These are phyloP conservation scores for Chrysanthemum seticuspe DNA, from an alignment of 129 eudicot genomes.

Conservation along the genomic window DNA sequence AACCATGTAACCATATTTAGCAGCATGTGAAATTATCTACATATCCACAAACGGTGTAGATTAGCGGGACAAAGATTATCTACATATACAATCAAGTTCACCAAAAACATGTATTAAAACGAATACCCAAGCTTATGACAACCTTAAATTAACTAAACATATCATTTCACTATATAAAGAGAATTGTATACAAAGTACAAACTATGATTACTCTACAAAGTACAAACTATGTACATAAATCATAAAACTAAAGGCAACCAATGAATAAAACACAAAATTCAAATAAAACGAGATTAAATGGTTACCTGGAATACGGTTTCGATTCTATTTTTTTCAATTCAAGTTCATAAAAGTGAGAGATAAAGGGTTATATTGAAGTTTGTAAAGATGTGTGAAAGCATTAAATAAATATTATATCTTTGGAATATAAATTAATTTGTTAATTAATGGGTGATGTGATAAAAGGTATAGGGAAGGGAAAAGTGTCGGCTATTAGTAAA, in stretches of 20 bases:
- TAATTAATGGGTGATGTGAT: conserved; percentile 13
- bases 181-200: neutral
- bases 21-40: no score
- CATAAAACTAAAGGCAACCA: conserved; percentile 1
- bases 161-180: neutral
- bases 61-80: no score
- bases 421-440: neutral
- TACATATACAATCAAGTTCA: no score
- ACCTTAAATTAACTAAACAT: neutral
- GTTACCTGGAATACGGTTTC: conserved; percentile 11
- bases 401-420: conserved; percentile 1
- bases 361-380: conserved; percentile 12
- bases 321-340: conserved; percentile 8
- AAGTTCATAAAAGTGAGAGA: conserved; percentile 25
- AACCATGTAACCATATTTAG: no score
- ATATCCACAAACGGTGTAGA: no score
- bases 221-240: neutral
- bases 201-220: neutral
- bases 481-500: conserved; percentile 64
- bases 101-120: neutral
- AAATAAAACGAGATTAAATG: neutral
- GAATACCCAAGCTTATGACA: neutral
- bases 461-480: conserved; percentile 52
- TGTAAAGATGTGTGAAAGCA: conserved; percentile 31
- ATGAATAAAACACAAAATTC: neutral